These are phyloP conservation scores for Fusarium haematococcum DNA, from an alignment of 2,329 filamentous ascomycete genomes.

Conservation along the genomic window DNA sequence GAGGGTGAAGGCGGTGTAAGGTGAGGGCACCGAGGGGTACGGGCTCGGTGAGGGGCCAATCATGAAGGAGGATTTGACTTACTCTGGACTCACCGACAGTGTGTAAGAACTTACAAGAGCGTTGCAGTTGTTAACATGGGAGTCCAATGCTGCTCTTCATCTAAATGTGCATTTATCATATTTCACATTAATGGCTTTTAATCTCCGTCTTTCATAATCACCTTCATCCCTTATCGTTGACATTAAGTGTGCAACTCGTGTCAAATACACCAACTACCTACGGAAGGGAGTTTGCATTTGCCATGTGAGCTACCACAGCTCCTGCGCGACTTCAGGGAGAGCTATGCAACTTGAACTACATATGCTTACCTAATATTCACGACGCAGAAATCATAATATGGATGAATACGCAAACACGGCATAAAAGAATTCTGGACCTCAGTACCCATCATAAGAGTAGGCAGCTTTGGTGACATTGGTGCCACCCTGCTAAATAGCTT, in stretches of 20 bases:
- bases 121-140: background rate
- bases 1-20: conserved; percentile 48
- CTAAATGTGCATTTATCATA: no score
- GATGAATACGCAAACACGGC: background rate
- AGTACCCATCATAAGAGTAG: background rate
- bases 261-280: no score
- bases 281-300: no score
- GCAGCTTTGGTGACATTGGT: background rate
- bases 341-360: no score
- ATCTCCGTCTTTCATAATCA: no score
- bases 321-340: no score
- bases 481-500: background rate
- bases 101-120: background rate
- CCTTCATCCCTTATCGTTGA: no score
- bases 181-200: no score
- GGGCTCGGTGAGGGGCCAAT: conserved; percentile 37
- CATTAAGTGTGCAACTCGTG: no score
- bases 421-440: background rate
- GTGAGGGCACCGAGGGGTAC: conserved; percentile 20
- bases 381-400: no score
- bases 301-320: no score
- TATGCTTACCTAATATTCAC: no score
- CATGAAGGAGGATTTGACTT: background rate
- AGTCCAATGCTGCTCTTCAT: background rate
- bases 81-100: background rate